Base-by-base conservation (phyloP, 73 alveolate genomes). In the Urostyla sp. region DNA sequence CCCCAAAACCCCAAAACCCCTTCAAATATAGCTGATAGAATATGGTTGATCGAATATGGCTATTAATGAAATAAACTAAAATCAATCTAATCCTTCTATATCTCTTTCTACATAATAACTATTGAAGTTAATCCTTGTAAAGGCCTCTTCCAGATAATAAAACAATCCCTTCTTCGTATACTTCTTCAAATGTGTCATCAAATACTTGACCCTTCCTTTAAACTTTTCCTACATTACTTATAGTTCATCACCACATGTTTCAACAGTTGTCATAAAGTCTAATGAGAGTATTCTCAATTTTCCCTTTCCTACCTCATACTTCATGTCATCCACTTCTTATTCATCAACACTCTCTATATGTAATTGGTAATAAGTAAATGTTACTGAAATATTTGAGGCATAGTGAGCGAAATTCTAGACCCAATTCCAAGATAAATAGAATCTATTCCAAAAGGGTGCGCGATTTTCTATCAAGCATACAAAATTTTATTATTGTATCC, bases 71-170 rank as follows among this genome's bases (percentile, higher is more conserved):
- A 6, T 10, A 55, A 11, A 11, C 30, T 11, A n/a, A 11, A 31
- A 6, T 58, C 55, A 58, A 43, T 69, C 83, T 4, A 69, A 45
- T 13, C 69, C 83, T 27, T 69, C 83, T 48, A 54, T 49, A 48
- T 69, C 83, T 69, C 83, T 69, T 20, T 69, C 49, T 43, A 69
- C 49, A 50, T 81, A 81, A 55, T 23, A 81, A 43, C 36, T 44
- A 48, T 81, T 81, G 38, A 81, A 81, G 34, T 81, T 72, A 18
- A 81, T 51, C 49, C 91, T 51, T 2, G 50, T 63, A 58, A 66
- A 81, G 2, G 91, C 91, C 52, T 81, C 91, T n/a, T 81, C 86
- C 10, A 81, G 50, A 27, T 52, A 57, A 35, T 49, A 24, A 50
- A 53, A 63, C 6, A 72, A 52, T 46, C 82, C 82, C 37, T 81